Evolutionary conservation across 768 basidiomycete genomes (phyloP).

Genomic region (Suillus decipiens): DNA sequence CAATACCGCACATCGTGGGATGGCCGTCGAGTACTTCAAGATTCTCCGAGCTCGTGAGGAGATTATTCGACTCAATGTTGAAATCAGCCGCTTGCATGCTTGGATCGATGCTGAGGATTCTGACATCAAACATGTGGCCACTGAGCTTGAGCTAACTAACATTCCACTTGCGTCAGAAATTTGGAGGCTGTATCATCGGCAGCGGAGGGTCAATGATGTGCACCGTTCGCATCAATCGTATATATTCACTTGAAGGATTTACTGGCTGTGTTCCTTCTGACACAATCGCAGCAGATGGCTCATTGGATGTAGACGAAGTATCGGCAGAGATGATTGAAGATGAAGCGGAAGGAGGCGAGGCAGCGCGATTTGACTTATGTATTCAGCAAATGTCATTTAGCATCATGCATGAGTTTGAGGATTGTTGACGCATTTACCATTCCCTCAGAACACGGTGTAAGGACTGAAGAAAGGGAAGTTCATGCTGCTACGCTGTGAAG

Average conservation of each 20-base stretch:
- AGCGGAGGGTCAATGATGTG: not conserved
- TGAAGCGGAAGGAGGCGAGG: not conserved
- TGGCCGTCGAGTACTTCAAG: slow-evolving; percentile 30
- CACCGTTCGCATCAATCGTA: not conserved
- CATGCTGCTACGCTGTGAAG: too few relatives aligned
- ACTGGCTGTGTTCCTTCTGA: not conserved
- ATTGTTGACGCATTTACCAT: too few relatives aligned
- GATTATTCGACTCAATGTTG: slow-evolving; percentile 26
- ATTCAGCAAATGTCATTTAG: not conserved
- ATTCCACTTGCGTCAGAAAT: slow-evolving; percentile 8
- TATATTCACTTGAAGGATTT: not conserved
- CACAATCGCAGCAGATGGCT: not conserved
- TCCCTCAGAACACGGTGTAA: too few relatives aligned
- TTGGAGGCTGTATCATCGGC: not conserved
- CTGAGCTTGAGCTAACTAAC: slow-evolving; percentile 4
- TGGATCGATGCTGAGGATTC: slow-evolving; percentile 23
- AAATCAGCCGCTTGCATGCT: slow-evolving; percentile 21
- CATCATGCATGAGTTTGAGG: too few relatives aligned
- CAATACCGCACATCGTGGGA: slow-evolving; percentile 37
- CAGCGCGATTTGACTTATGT: not conserved
- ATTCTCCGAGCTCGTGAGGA: slow-evolving; percentile 36
- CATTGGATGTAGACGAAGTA: not conserved
- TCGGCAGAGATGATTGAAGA: not conserved
- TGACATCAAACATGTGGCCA: not conserved
- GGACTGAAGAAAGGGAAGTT: too few relatives aligned